Conservation (phyloP, 2,329 filamentous ascomycete species). For the Fusarium cicatricum region DNA sequence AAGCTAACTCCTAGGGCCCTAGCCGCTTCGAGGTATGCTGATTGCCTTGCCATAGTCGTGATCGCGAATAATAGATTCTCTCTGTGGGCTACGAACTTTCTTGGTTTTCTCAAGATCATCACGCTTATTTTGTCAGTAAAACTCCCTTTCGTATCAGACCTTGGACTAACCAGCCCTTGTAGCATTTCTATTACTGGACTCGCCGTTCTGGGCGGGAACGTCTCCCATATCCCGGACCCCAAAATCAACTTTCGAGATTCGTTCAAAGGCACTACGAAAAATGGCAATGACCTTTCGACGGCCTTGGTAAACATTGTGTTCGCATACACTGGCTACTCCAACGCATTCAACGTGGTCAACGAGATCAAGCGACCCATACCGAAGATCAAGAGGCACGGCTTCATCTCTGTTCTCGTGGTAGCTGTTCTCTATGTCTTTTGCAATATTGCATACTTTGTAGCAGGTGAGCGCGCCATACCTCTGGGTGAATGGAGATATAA, state of each 20-base stretch:
- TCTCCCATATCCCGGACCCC: slow-evolving; percentile 44
- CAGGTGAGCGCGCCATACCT: slow-evolving; percentile 42
- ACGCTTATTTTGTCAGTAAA: slow-evolving; percentile 62
- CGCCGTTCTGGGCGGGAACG: slow-evolving; percentile 61
- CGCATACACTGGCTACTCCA: slow-evolving; percentile 64
- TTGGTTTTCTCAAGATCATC: slow-evolving; percentile 67
- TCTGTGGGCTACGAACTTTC: slow-evolving; percentile 61
- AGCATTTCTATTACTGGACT: slow-evolving; percentile 65
- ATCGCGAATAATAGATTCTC: slow-evolving; percentile 66
- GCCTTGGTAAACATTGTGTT: slow-evolving; percentile 68
- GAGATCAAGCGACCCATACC: slow-evolving; percentile 69
- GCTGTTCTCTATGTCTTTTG: slow-evolving; percentile 64
- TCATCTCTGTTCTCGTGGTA: slow-evolving; percentile 59
- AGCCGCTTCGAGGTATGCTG: not conserved
- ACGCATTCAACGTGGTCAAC: slow-evolving; percentile 69
- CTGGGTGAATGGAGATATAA: fast-evolving
- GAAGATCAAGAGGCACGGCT: slow-evolving; percentile 59
- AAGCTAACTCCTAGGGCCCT: too few relatives aligned
- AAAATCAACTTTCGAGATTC: slow-evolving; percentile 48
- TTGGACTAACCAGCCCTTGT: not conserved
- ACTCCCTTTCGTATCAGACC: fast-evolving
- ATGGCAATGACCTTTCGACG: slow-evolving; percentile 50
- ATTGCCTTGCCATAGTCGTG: slow-evolving; percentile 41
- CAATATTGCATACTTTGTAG: slow-evolving; percentile 69
- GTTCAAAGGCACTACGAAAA: slow-evolving; percentile 47